Conservation (phyloP, 164 flowering plant species). For the Magnolia changhungtana region DNA sequence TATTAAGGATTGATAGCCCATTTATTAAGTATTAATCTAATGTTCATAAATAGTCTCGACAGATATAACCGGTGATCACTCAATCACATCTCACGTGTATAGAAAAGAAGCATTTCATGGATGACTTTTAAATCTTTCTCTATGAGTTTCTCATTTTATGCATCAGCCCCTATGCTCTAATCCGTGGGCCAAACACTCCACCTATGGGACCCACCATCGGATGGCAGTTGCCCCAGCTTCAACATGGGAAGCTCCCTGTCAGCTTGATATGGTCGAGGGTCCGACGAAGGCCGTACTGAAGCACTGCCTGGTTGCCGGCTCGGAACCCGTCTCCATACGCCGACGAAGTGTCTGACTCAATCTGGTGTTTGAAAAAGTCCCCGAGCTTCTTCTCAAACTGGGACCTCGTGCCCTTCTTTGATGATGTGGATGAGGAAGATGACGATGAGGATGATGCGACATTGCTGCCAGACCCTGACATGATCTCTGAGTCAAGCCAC, state of each 20-base stretch:
- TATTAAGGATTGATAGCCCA: too few relatives aligned
- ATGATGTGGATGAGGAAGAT: constrained; percentile 30
- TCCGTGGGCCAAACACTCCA: constrained; percentile 12
- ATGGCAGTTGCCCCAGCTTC: neutral
- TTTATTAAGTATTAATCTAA: neutral
- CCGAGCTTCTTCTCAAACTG: constrained; percentile 81
- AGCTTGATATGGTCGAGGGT: constrained; percentile 75
- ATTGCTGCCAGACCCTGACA: constrained; percentile 43
- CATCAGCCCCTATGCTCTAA: constrained; percentile 24
- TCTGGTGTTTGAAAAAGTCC: constrained; percentile 87
- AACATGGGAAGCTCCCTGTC: constrained; percentile 73
- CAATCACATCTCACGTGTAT: neutral
- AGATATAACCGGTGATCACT: neutral
- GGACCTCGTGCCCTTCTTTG: constrained; percentile 51
- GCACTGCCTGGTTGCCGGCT: constrained; percentile 68
- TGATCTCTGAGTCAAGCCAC: constrained; percentile 79
- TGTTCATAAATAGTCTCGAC: neutral
- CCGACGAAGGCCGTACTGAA: constrained; percentile 58
- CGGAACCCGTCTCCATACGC: constrained; percentile 92
- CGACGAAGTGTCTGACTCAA: constrained; percentile 78
- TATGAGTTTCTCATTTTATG: constrained; percentile 10
- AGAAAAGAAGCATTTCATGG: neutral
- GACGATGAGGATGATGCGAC: constrained; percentile 47
- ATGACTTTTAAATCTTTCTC: neutral
- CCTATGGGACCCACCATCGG: neutral